These are phyloP conservation scores for Mycena haematopus DNA, from an alignment of 768 basidiomycete genomes.

Conservation along the genomic window DNA sequence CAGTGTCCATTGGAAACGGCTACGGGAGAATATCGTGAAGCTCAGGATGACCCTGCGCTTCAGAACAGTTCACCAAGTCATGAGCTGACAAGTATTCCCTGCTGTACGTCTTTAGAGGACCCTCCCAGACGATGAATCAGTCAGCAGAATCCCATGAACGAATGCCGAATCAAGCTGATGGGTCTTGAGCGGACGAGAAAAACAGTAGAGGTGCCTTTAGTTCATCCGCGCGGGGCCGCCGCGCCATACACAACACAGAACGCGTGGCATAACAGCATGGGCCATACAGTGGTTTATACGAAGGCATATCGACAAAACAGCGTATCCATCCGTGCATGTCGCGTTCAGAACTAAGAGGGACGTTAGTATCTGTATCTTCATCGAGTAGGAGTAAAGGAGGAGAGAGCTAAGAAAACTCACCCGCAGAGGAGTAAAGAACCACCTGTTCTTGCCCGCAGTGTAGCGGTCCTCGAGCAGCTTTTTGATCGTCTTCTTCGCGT, in stretches of 20 bases:
- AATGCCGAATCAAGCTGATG: too few relatives aligned
- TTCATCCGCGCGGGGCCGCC: neutral
- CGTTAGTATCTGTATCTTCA: slow-evolving; percentile 9
- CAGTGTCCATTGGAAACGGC: too few relatives aligned
- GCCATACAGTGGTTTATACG: slow-evolving; percentile 31
- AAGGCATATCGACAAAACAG: slow-evolving; percentile 13
- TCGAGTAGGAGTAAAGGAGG: neutral
- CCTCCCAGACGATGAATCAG: too few relatives aligned
- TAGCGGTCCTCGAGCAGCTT: slow-evolving; percentile 97
- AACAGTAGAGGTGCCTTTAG: too few relatives aligned
- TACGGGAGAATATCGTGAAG: too few relatives aligned
- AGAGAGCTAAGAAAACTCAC: slow-evolving; percentile 45
- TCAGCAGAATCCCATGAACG: too few relatives aligned
- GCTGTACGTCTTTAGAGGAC: too few relatives aligned
- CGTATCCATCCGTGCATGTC: neutral
- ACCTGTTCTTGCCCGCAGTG: slow-evolving; percentile 92
- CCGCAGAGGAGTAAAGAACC: slow-evolving; percentile 92
- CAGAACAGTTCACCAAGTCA: too few relatives aligned
- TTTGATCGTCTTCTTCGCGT: slow-evolving; percentile 95
- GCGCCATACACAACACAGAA: slow-evolving; percentile 3
- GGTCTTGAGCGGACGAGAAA: too few relatives aligned
- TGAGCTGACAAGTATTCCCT: too few relatives aligned
- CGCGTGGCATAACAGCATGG: slow-evolving; percentile 26
- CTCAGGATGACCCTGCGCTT: too few relatives aligned
- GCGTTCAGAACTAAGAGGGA: slow-evolving; percentile 44